Evolutionary conservation across 345 rosid species (phyloP).

Genomic region (Erucastrum elatum): DNA sequence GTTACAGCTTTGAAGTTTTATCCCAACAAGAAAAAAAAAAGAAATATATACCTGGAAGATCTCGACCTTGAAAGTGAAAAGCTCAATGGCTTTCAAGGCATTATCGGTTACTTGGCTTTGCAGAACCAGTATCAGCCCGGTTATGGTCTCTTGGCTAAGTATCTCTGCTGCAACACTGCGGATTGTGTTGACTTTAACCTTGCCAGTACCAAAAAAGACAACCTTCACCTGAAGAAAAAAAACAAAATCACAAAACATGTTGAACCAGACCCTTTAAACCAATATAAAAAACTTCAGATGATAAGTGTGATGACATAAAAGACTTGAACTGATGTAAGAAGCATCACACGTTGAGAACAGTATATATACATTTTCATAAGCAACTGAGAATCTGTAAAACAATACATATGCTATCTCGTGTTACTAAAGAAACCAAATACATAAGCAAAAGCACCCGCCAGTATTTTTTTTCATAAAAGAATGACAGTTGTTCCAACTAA

Average conservation of each 20-base stretch:
- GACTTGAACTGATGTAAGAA: conserved; percentile 20
- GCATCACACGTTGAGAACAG: conserved; percentile 4
- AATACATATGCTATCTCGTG: neutral
- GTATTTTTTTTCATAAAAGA: neutral
- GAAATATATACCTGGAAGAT: conserved; percentile 62
- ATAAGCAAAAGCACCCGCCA: neutral
- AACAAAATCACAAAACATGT: conserved; percentile 27
- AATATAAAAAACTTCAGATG: neutral
- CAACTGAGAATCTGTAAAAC: neutral
- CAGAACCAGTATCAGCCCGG: conserved; percentile 68
- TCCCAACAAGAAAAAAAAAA: neutral
- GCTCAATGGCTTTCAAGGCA: conserved; percentile 73
- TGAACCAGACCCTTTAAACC: conserved; percentile 4
- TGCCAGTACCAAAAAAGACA: conserved; percentile 61
- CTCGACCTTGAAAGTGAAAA: conserved; percentile 80
- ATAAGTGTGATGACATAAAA: neutral
- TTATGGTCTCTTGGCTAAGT: conserved; percentile 55
- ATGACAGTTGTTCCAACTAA: neutral
- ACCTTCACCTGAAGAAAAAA: conserved; percentile 57
- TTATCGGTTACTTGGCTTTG: conserved; percentile 73
- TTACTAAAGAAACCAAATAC: conserved; percentile 10
- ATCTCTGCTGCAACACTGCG: conserved; percentile 61
- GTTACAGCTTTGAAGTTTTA: conserved; percentile 7
- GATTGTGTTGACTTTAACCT: conserved; percentile 64
- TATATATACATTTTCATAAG: neutral